Conservation (phyloP, 305 asterid species). For the Fraxinus floribunda region DNA sequence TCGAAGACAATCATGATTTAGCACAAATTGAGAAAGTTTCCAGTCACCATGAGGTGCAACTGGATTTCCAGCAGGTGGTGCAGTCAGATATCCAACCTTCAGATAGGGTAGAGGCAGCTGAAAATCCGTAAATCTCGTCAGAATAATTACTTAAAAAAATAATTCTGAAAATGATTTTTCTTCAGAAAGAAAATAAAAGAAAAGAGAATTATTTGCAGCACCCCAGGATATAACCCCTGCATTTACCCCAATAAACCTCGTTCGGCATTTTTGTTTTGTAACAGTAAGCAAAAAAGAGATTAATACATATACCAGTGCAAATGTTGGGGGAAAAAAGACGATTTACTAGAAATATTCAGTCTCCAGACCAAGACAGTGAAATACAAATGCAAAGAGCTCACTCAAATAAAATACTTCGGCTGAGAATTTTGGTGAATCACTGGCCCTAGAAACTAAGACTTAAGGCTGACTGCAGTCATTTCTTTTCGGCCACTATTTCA, state of each 20-base stretch:
- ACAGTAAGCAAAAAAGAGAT: neutral
- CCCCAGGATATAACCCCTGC: constrained; percentile 1
- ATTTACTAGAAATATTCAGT: neutral
- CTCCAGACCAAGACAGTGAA: neutral
- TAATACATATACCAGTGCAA: neutral
- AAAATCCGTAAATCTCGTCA: constrained; percentile 33
- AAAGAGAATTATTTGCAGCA: neutral
- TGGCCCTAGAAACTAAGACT: neutral
- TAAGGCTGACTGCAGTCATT: neutral
- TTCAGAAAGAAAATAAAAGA: constrained; percentile 3
- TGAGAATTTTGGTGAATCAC: neutral
- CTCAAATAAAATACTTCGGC: neutral
- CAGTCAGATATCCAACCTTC: constrained; percentile 84
- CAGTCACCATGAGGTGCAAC: constrained; percentile 96
- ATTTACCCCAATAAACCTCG: neutral
- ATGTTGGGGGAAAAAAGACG: neutral
- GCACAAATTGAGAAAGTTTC: constrained; percentile 78
- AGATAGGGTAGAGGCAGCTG: constrained; percentile 96
- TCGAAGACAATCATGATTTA: constrained; percentile 87
- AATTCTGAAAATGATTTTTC: neutral
- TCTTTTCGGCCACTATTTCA: neutral
- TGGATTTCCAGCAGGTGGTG: constrained; percentile 88
- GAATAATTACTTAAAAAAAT: constrained; percentile 19
- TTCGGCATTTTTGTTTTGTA: neutral
- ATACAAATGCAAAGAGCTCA: neutral